phyloP scores from a whole-genome alignment of 1,139 yeast genomes.

The Candida tunisiensis region DNA sequence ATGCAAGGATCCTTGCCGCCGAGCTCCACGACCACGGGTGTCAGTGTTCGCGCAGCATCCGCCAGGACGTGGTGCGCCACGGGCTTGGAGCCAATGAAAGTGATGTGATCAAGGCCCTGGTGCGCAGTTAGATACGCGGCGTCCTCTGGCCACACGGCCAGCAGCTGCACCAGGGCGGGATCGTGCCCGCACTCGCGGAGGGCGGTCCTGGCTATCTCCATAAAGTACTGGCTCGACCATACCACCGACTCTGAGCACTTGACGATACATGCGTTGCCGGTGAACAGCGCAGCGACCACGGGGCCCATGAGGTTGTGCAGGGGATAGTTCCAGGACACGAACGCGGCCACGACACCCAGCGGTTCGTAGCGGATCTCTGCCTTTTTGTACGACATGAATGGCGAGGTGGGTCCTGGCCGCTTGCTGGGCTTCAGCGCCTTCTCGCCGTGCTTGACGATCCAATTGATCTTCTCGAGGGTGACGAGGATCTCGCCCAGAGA shows the following conservation, averaged over 20 bases:
- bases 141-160: slow-evolving; percentile 61
- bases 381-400: slow-evolving; percentile 67
- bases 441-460: slow-evolving; percentile 81
- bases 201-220: slow-evolving; percentile 51
- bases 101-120: slow-evolving; percentile 66
- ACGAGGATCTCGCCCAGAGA: slow-evolving; percentile 88
- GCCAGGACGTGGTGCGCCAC: slow-evolving; percentile 78
- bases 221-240: slow-evolving; percentile 80
- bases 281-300: slow-evolving; percentile 65
- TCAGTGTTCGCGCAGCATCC: slow-evolving; percentile 67
- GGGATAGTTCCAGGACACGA: slow-evolving; percentile 95
- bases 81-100: slow-evolving; percentile 89
- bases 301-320: slow-evolving; percentile 84
- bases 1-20: slow-evolving; percentile 93
- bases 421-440: slow-evolving; percentile 48
- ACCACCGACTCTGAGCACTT: slow-evolving; percentile 93
- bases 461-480: slow-evolving; percentile 76
- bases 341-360: slow-evolving; percentile 68
- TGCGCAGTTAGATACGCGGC: slow-evolving; percentile 79
- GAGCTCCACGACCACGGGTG: slow-evolving; percentile 87
- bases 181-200: slow-evolving; percentile 57
- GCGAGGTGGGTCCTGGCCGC: slow-evolving; percentile 77
- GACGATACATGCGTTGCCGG: slow-evolving; percentile 82
- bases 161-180: slow-evolving; percentile 71
- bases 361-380: slow-evolving; percentile 94